A percentile compares a stretch with the other conserved stretches of the same genome.
phyloP scores from a whole-genome alignment of 495 filamentous ascomycete species.

The Penicillium riverlandense region DNA sequence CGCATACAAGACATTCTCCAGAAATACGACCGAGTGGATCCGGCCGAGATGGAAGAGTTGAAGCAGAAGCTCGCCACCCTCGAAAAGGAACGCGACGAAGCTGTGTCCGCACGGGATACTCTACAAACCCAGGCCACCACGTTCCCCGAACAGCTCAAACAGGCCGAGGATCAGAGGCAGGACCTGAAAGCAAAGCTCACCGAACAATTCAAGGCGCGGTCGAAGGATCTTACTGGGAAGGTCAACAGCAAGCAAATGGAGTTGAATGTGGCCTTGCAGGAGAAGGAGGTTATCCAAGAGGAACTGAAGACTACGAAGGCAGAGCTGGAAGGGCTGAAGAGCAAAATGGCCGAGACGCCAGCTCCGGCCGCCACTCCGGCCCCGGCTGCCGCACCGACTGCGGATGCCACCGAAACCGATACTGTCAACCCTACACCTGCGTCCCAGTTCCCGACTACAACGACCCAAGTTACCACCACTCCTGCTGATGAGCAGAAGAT shows the following conservation, averaged over 20 bases:
- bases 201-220: conserved; percentile 54
- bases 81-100: conserved; percentile 63
- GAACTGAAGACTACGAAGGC: conserved; percentile 40
- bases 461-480: conserved; percentile 11
- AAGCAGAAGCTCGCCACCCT: conserved; percentile 61
- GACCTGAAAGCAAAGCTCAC: conserved; percentile 46
- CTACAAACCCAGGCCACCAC: conserved; percentile 46
- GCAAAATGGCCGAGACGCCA: conserved; percentile 24
- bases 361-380: conserved; percentile 1
- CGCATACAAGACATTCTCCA: conserved; percentile 88
- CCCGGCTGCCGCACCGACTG: neutral
- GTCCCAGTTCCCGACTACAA: conserved; percentile 29
- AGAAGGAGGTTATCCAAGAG: conserved; percentile 43
- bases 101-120: conserved; percentile 47
- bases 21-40: conserved; percentile 93
- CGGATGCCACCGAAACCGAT: conserved; percentile 9
- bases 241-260: conserved; percentile 45
- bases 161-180: conserved; percentile 40
- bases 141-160: conserved; percentile 44
- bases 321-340: conserved; percentile 33
- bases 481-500: conserved; percentile 27
- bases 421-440: conserved; percentile 31
- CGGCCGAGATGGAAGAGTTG: conserved; percentile 79
- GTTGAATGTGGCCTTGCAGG: conserved; percentile 34
- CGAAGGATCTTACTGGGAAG: conserved; percentile 41